Evolutionary conservation across 176 grass and related monocot genomes (phyloP), one percentile per base, ranked within the genome.

Genomic region (Paspalum notatum): DNA sequence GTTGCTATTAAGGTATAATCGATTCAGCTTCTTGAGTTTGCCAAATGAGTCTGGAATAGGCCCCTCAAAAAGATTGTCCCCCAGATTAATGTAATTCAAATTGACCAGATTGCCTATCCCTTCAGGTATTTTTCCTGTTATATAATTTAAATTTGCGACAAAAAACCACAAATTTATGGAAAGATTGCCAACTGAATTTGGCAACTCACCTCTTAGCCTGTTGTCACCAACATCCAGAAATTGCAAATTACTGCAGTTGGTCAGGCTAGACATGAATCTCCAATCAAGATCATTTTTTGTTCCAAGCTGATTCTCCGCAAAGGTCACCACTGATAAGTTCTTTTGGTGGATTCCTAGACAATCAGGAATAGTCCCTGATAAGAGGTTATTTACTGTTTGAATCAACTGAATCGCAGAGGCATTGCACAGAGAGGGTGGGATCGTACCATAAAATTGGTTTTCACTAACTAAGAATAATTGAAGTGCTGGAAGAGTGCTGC

Each of bases 101-200:
- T 22, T 55, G n/a, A 85, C 56, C 42, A 79, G 46, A 24, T 85
- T 72, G 26, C 75, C 47, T 0, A 85, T 72, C 0, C 56, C 47
- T 55, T 85, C 83, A 22, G 83, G 83, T 51, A 85, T 79, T 0
- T 12, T 55, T 12, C 83, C 83, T 72, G 46, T 72, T 55, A 85
- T 64, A 16, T 42, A 79, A 46, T 84, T 55, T 18, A 20, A 9
- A 18, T 8, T n/a, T 3, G 53, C n/a, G 17, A n/a, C 17, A 55
- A 55, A 55, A 21, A 16, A 39, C 18, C 56, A 1, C 21, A 76
- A 0, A 44, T 24, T 37, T 76, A 7, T 66, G n/a, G 72, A 84
- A 58, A 84, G 82, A 68, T 84, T 84, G 7, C 60, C 82, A 15
- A 68, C 50, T 76, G 72, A 54, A 76, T 68, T 46, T 76, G 82